These are phyloP conservation scores for Apiospora marii DNA, from an alignment of 2,329 filamentous ascomycete species.

Conservation along the genomic window DNA sequence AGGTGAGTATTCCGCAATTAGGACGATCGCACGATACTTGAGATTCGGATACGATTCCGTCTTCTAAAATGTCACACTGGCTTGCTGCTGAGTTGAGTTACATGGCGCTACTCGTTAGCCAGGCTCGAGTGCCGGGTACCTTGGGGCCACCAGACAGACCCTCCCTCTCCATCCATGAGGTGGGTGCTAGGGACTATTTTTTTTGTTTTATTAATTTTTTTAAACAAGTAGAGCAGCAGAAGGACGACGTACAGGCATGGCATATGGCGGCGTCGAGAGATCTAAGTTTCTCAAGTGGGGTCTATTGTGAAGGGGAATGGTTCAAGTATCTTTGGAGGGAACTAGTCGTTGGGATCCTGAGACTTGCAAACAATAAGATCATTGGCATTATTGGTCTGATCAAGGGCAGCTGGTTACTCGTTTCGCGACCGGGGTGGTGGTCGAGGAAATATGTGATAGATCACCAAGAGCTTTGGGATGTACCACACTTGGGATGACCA, in stretches of 20 bases:
- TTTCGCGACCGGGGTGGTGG: constrained; percentile 15
- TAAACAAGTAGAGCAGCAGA: background rate
- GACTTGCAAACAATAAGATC: constrained; percentile 9
- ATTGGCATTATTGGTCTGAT: constrained; percentile 12
- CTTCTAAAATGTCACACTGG: background rate
- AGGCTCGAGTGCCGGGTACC: constrained; percentile 7
- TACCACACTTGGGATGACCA: constrained; percentile 17
- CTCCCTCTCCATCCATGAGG: background rate
- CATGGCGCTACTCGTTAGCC: constrained; percentile 6
- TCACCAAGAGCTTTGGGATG: background rate
- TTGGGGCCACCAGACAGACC: background rate
- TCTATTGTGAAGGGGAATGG: constrained; percentile 1
- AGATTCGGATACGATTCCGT: constrained; percentile 12
- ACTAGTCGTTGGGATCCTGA: constrained; percentile 1
- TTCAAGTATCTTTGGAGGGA: background rate
- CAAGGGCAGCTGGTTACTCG: constrained; percentile 5
- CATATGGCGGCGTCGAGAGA: constrained; percentile 8
- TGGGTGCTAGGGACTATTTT: background rate
- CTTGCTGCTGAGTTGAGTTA: constrained; percentile 16
- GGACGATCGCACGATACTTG: constrained; percentile 14
- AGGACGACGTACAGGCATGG: background rate
- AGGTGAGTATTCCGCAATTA: constrained; percentile 2
- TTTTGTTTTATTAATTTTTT: too few relatives aligned
- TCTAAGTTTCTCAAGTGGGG: background rate
- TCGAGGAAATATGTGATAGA: constrained; percentile 5